A percentile compares a stretch with the other conserved stretches of the same genome.
Evolutionary conservation across 306 rosid genomes (phyloP).

Genomic region (Styphnolobium japonicum): DNA sequence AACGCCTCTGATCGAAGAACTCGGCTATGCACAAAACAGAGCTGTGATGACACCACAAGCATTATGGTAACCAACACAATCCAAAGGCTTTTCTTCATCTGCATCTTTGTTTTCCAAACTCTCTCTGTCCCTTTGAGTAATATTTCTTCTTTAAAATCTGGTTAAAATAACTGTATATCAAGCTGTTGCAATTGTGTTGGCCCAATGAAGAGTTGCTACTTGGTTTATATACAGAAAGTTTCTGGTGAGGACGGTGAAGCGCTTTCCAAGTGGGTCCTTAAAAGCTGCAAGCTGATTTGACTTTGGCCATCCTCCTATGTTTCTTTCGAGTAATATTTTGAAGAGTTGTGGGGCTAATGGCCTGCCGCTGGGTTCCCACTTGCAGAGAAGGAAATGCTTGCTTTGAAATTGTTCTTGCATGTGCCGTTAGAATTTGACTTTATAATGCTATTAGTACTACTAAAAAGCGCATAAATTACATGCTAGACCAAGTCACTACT

Average conservation of each 20-base stretch:
- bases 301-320: constrained; percentile 21
- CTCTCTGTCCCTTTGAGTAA: neutral
- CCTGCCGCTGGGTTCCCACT: neutral
- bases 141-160: neutral
- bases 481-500: too few species aligned
- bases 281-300: constrained; percentile 45
- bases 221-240: constrained; percentile 9
- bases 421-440: constrained; percentile 56
- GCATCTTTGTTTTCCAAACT: neutral
- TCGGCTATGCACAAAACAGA: constrained; percentile 56
- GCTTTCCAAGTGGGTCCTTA: constrained; percentile 31
- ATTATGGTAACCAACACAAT: constrained; percentile 32
- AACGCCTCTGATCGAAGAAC: constrained; percentile 36
- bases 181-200: neutral
- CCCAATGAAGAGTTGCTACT: neutral
- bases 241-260: constrained; percentile 37
- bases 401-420: constrained; percentile 11
- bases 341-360: neutral
- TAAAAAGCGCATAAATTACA: neutral
- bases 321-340: neutral
- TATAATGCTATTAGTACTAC: neutral
- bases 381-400: neutral
- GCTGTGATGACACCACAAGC: constrained; percentile 35
- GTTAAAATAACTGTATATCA: neutral
- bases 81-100: constrained; percentile 36